A percentile compares a stretch with the other conserved stretches of the same genome.
Evolutionary conservation across 2,329 filamentous ascomycete species (phyloP).

Genomic region (Aspergillus uvarum): DNA sequence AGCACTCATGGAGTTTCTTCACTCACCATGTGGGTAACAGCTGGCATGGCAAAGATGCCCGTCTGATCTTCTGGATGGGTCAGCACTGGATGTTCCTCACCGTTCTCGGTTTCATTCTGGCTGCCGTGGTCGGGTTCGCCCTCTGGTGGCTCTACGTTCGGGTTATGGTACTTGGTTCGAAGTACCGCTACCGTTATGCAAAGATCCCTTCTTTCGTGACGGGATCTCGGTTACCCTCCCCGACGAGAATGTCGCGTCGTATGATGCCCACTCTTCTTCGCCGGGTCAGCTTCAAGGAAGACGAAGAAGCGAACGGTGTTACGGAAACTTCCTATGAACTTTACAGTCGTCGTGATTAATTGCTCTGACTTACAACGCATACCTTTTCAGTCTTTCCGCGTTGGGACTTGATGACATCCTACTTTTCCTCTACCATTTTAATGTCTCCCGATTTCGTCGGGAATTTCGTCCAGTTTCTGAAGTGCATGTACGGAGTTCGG

Average conservation of each 20-base stretch:
- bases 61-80: conserved; percentile 65
- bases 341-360: conserved; percentile 34
- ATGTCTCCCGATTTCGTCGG: conserved; percentile 12
- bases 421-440: conserved; percentile 23
- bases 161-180: conserved; percentile 41
- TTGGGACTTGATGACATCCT: conserved; percentile 21
- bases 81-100: conserved; percentile 58
- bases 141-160: conserved; percentile 55
- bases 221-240: conserved; percentile 32
- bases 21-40: conserved; percentile 64
- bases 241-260: conserved; percentile 34
- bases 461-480: conserved; percentile 9
- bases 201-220: conserved; percentile 30
- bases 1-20: conserved; percentile 70
- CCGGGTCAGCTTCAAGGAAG: conserved; percentile 41
- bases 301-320: conserved; percentile 36
- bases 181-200: conserved; percentile 42
- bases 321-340: conserved; percentile 43
- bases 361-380: conserved; percentile 8
- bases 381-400: conserved; percentile 13
- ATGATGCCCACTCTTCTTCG: conserved; percentile 39
- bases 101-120: conserved; percentile 51
- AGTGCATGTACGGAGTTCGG: conserved; percentile 27
- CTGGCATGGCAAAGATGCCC: conserved; percentile 65
- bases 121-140: conserved; percentile 47